These are phyloP conservation scores for Aspergillus nidulans DNA, from an alignment of 495 filamentous ascomycete genomes.

Conservation along the genomic window DNA sequence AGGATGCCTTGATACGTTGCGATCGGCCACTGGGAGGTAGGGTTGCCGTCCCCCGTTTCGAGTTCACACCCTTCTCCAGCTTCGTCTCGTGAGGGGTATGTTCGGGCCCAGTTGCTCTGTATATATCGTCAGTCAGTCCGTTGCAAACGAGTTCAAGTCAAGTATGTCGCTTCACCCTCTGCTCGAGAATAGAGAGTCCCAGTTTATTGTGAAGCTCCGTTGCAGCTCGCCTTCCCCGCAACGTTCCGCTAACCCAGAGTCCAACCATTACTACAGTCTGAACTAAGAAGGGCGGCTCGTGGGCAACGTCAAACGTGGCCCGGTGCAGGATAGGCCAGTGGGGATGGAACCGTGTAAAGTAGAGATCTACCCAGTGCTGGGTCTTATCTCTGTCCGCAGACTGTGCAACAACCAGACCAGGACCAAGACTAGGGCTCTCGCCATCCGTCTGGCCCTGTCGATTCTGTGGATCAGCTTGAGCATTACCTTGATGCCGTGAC, in stretches of 20 bases:
- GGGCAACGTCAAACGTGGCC: constrained; percentile 4
- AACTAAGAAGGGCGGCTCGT: constrained; percentile 9
- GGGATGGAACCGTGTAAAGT: constrained; percentile 13
- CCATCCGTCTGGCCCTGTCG: neutral
- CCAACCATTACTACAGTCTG: constrained; percentile 14
- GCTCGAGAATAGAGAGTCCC: constrained; percentile 1
- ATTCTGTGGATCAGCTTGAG: too few species aligned
- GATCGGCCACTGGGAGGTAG: constrained; percentile 9
- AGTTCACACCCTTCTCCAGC: neutral
- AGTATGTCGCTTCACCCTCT: neutral
- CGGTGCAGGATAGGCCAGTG: constrained; percentile 15
- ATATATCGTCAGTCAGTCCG: neutral
- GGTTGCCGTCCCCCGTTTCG: neutral
- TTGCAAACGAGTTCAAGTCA: neutral
- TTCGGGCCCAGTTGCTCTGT: neutral
- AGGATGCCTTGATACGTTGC: constrained; percentile 17
- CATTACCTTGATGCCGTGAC: too few species aligned
- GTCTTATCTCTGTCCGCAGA: neutral
- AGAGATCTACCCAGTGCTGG: constrained; percentile 1
- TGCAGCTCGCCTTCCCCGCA: neutral
- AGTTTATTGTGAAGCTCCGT: constrained; percentile 9
- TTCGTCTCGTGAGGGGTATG: neutral
- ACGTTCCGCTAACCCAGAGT: constrained; percentile 6
- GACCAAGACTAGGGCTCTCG: neutral
- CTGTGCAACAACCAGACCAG: neutral